Evolutionary conservation across 2,329 filamentous ascomycete genomes (phyloP).

Genomic region (Pseudocercospora vitis): DNA sequence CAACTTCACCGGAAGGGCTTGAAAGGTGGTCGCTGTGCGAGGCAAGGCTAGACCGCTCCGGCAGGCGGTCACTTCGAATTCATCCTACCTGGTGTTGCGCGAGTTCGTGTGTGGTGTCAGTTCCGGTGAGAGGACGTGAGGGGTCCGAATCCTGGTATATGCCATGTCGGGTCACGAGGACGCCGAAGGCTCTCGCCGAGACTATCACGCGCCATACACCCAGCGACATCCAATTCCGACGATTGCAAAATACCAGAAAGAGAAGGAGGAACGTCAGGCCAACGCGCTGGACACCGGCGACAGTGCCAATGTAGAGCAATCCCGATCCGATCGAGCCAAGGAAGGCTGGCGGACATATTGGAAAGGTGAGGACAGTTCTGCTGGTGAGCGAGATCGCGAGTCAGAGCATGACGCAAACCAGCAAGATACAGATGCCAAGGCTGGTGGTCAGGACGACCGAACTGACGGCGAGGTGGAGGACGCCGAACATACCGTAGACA

Average conservation of each 20-base stretch:
- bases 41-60: background rate
- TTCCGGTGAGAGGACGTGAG: background rate
- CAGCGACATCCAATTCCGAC: slow-evolving; percentile 49
- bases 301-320: slow-evolving; percentile 27
- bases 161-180: slow-evolving; percentile 42
- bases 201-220: slow-evolving; percentile 47
- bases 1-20: background rate
- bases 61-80: no score
- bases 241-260: slow-evolving; percentile 48
- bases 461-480: slow-evolving; percentile 24
- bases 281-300: slow-evolving; percentile 36
- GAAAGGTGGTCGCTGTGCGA: background rate
- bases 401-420: slow-evolving; percentile 12
- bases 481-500: slow-evolving; percentile 41
- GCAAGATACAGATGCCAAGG: slow-evolving; percentile 12
- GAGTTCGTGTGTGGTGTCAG: background rate
- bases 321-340: slow-evolving; percentile 39
- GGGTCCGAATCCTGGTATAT: background rate
- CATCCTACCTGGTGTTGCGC: no score
- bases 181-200: slow-evolving; percentile 41
- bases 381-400: slow-evolving; percentile 15
- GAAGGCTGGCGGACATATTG: slow-evolving; percentile 32
- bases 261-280: slow-evolving; percentile 44
- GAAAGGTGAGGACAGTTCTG: slow-evolving; percentile 22
- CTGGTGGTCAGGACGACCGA: slow-evolving; percentile 18